A percentile compares a stretch with the other conserved stretches of the same genome.
These are phyloP conservation scores for Ustilago nuda DNA, from an alignment of 1,284 basidiomycete genomes.

Conservation along the genomic window DNA sequence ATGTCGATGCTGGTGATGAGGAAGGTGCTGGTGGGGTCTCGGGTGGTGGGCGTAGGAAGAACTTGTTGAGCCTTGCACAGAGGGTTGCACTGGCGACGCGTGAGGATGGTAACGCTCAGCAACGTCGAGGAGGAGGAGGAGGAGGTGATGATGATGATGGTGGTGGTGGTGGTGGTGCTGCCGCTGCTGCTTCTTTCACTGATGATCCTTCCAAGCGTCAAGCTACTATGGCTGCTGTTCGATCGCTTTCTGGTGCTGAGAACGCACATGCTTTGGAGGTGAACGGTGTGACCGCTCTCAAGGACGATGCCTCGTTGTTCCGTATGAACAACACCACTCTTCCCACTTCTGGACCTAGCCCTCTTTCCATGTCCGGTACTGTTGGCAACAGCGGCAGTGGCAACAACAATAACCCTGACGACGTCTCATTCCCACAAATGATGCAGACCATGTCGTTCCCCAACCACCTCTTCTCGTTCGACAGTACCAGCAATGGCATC, in stretches of 20 bases:
- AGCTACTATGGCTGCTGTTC: conserved; percentile 37
- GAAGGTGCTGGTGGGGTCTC: conserved; percentile 12
- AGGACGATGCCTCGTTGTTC: conserved; percentile 40
- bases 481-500: conserved; percentile 1
- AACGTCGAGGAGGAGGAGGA: neutral
- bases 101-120: conserved; percentile 25
- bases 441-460: conserved; percentile 28
- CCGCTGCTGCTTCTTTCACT: neutral
- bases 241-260: conserved; percentile 24
- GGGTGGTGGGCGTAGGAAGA: conserved; percentile 43
- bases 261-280: conserved; percentile 24
- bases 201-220: conserved; percentile 42
- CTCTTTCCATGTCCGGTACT: conserved; percentile 6
- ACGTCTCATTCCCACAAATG: conserved; percentile 46
- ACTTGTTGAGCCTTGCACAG: conserved; percentile 58
- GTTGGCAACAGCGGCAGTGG: neutral
- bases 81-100: conserved; percentile 56
- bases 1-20: conserved; percentile 30
- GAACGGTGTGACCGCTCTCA: conserved; percentile 42
- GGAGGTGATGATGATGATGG: too few species aligned
- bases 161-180: conserved; percentile 1
- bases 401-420: conserved; percentile 13
- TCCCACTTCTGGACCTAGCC: conserved; percentile 27
- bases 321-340: conserved; percentile 40
- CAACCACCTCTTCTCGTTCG: conserved; percentile 34